These are phyloP conservation scores for Talinum fruticosum DNA, from an alignment of 148 eudicot genomes.

Conservation along the genomic window DNA sequence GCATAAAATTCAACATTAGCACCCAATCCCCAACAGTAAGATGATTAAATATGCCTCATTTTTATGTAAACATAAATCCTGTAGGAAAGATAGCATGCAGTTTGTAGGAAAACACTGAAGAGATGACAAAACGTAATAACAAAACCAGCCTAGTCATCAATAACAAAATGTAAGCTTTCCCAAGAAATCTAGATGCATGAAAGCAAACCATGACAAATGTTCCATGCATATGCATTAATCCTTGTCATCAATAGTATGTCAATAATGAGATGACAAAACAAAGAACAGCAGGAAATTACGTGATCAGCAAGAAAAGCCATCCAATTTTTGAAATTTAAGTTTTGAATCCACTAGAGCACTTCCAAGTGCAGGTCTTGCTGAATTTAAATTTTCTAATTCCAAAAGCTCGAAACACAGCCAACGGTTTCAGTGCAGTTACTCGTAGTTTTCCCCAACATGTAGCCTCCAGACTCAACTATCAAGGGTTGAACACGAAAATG, in stretches of 20 bases:
- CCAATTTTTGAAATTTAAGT: background rate
- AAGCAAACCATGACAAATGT: background rate
- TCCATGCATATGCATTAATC: background rate
- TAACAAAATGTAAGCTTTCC: background rate
- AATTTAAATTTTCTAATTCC: background rate
- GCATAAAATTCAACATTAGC: background rate
- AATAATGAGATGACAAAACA: background rate
- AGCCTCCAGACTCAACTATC: background rate
- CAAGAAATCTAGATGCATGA: background rate
- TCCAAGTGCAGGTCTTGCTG: background rate
- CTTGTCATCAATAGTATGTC: background rate
- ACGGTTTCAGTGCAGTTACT: background rate
- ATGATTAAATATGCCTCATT: background rate
- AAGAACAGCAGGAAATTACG: background rate
- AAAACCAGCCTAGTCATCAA: background rate
- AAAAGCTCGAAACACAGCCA: slow-evolving; percentile 1
- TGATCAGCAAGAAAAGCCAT: slow-evolving; percentile 5
- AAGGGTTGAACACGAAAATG: background rate
- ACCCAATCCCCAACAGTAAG: background rate
- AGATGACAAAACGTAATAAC: background rate
- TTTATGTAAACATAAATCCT: background rate
- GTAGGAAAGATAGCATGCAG: background rate
- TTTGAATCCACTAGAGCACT: background rate
- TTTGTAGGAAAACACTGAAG: background rate
- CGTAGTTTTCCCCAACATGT: background rate